phyloP scores from a whole-genome alignment of 2,329 filamentous ascomycete species.

The Colletotrichum sp. region DNA sequence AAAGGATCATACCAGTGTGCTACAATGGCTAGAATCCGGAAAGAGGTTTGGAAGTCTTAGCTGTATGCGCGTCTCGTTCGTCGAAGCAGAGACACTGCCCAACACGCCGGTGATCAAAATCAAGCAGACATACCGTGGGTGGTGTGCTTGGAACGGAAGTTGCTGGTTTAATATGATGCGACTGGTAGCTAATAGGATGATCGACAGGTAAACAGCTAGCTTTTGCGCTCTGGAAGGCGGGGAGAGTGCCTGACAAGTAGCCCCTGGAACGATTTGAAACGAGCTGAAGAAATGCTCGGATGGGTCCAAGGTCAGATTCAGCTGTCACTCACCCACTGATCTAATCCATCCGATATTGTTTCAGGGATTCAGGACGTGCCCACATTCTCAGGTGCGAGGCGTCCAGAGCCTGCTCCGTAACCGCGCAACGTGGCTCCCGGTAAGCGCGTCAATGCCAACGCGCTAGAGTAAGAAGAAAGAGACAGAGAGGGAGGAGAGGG shows the following conservation, averaged over 20 bases:
- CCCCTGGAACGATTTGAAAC: constrained; percentile 1
- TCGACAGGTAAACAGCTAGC: constrained; percentile 3
- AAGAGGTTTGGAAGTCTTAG: neutral
- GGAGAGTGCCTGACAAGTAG: neutral
- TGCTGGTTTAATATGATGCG: neutral
- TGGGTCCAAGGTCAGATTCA: neutral
- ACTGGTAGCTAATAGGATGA: neutral
- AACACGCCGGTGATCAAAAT: constrained; percentile 4
- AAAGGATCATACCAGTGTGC: neutral
- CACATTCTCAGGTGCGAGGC: constrained; percentile 15
- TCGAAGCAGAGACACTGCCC: neutral
- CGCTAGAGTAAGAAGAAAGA: neutral
- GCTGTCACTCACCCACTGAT: neutral
- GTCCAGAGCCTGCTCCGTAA: neutral
- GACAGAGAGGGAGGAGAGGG: neutral
- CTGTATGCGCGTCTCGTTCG: neutral
- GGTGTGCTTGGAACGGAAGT: constrained; percentile 2
- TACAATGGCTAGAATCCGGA: neutral
- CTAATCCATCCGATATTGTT: neutral
- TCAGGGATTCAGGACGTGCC: constrained; percentile 2
- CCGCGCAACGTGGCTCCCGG: neutral
- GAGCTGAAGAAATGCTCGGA: neutral
- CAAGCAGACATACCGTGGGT: neutral
- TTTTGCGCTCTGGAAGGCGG: neutral
- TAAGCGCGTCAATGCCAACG: neutral